Evolutionary conservation across 1,284 basidiomycete species (phyloP).

Genomic region (Rhodotorula sp.): DNA sequence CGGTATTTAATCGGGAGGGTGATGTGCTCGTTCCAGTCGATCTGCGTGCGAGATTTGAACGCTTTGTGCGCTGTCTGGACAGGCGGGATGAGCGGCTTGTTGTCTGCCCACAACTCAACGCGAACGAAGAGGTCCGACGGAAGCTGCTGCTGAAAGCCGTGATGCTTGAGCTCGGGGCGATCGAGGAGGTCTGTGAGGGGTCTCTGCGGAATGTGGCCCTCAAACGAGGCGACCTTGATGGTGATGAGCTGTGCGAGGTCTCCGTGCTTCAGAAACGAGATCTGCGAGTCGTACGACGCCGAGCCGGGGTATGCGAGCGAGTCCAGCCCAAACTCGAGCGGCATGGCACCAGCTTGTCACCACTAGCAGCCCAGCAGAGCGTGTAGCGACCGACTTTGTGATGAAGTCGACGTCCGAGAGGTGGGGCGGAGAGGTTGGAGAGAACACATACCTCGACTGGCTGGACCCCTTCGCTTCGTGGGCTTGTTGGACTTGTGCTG

Average conservation of each 20-base stretch:
- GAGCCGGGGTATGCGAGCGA: conserved; percentile 10
- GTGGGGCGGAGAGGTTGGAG: too few species aligned
- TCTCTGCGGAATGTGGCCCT: conserved; percentile 14
- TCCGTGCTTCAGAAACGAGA: conserved; percentile 82
- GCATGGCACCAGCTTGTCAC: background rate
- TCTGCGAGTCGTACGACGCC: conserved; percentile 29
- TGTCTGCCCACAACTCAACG: conserved; percentile 85
- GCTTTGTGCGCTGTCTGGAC: conserved; percentile 89
- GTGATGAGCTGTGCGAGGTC: conserved; percentile 83
- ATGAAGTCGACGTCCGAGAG: too few species aligned
- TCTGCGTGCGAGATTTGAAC: conserved; percentile 67
- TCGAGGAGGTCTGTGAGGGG: conserved; percentile 17
- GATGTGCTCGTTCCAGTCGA: conserved; percentile 93
- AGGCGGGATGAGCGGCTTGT: conserved; percentile 85
- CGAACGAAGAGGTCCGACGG: conserved; percentile 87
- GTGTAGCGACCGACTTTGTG: background rate
- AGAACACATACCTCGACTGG: too few species aligned
- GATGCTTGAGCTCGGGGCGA: conserved; percentile 27
- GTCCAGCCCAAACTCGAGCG: conserved; percentile 3
- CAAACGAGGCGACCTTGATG: conserved; percentile 61
- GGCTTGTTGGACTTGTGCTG: too few species aligned
- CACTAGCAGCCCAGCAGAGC: background rate
- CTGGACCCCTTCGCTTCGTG: too few species aligned
- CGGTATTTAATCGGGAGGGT: conserved; percentile 86
- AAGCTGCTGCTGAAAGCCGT: conserved; percentile 60